Conservation (phyloP, 1,284 basidiomycete species). For the Cryptococcus deneoformans region DNA sequence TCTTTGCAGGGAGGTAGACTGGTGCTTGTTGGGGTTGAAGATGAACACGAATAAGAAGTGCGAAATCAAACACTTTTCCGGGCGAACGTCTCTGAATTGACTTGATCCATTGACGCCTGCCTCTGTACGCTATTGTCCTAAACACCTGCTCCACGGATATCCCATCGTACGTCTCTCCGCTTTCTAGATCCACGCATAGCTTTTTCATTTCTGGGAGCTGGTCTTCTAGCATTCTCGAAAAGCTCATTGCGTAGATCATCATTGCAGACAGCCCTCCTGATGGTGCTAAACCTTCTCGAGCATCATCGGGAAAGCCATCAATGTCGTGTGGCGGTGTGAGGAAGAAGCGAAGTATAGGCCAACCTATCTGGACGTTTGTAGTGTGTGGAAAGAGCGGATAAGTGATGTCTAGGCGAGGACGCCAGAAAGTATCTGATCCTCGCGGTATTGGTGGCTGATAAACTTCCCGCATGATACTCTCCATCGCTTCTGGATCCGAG, state of each 20-base stretch:
- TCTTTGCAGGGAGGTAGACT: neutral
- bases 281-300: neutral
- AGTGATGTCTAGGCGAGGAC: neutral
- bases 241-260: constrained; percentile 1
- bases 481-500: constrained; percentile 7
- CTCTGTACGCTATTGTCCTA: constrained; percentile 1
- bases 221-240: neutral
- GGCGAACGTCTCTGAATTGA: neutral
- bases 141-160: constrained; percentile 1
- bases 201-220: neutral
- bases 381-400: constrained; percentile 7
- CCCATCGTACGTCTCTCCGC: neutral
- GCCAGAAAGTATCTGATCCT: constrained; percentile 3
- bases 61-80: neutral
- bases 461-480: constrained; percentile 3
- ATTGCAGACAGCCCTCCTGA: neutral
- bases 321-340: constrained; percentile 2
- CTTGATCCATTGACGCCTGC: neutral
- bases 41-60: neutral
- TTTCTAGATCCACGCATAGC: neutral
- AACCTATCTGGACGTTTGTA: constrained; percentile 1
- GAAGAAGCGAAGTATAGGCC: constrained; percentile 5
- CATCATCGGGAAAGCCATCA: neutral
- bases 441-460: constrained; percentile 1
- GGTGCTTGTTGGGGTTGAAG: constrained; percentile 1